Evolutionary conservation across 805 yeast genomes (phyloP).

Genomic region (Ogataea salicorniae): DNA sequence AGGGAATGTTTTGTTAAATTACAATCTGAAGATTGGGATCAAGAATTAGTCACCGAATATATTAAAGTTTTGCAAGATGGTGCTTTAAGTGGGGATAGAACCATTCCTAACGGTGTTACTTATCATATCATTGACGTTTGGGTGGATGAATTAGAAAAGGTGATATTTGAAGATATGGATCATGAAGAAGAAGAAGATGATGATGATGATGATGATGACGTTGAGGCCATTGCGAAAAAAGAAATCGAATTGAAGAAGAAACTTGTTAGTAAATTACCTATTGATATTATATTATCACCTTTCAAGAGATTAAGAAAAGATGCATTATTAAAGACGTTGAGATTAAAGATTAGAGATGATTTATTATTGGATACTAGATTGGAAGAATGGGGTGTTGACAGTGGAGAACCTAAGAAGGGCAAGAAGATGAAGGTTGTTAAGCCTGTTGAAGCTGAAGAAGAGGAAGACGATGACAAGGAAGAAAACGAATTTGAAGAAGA

Average conservation of each 20-base stretch:
- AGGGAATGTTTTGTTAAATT: conserved; percentile 60
- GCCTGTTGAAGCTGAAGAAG: conserved; percentile 24
- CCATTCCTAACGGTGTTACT: conserved; percentile 70
- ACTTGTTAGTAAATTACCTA: conserved; percentile 44
- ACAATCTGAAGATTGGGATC: conserved; percentile 49
- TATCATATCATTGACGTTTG: conserved; percentile 81
- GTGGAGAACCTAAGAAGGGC: conserved; percentile 16
- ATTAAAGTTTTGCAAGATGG: conserved; percentile 29
- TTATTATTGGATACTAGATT: conserved; percentile 62
- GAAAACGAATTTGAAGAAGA: conserved; percentile 11
- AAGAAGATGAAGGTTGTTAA: conserved; percentile 4
- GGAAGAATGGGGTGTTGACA: conserved; percentile 54
- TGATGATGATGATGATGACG: conserved; percentile 31
- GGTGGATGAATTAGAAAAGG: conserved; percentile 76
- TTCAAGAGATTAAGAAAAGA: conserved; percentile 46
- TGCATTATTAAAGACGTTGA: conserved; percentile 56
- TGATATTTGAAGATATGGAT: conserved; percentile 45
- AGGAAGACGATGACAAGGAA: conserved; percentile 14
- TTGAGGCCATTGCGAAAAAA: conserved; percentile 5
- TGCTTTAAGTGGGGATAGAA: conserved; percentile 48
- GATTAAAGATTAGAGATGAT: conserved; percentile 60
- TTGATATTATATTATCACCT: conserved; percentile 53
- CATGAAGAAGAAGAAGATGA: conserved; percentile 43
- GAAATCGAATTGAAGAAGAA: conserved; percentile 23
- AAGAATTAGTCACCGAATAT: conserved; percentile 40